phyloP scores from a whole-genome alignment of 1,284 basidiomycete genomes.

The Irpex sp. region DNA sequence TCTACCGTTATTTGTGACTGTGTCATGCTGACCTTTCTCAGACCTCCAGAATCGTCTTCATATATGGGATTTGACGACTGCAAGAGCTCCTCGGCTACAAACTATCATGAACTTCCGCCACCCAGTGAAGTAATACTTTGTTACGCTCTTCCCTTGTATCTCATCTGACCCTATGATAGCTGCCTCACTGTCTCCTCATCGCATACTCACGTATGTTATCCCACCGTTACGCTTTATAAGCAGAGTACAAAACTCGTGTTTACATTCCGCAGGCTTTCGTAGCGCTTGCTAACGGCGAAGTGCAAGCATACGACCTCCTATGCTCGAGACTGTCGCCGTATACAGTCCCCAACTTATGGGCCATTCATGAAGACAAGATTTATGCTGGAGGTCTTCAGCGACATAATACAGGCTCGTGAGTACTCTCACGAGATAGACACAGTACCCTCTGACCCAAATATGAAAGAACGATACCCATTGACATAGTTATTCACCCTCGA shows the following conservation, averaged over 20 bases:
- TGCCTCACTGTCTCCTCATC: conserved; percentile 64
- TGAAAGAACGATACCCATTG: conserved; percentile 45
- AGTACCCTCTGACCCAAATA: not conserved
- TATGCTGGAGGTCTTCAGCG: conserved; percentile 50
- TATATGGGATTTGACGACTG: conserved; percentile 62
- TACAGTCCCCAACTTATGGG: conserved; percentile 73
- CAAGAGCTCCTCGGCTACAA: conserved; percentile 53
- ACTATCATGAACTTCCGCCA: conserved; percentile 49
- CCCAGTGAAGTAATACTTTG: conserved; percentile 37
- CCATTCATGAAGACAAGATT: conserved; percentile 67
- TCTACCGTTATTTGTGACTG: not conserved
- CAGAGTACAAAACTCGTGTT: conserved; percentile 2
- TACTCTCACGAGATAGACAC: conserved; percentile 12
- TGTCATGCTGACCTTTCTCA: conserved; percentile 21
- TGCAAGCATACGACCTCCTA: conserved; percentile 68
- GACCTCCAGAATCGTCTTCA: conserved; percentile 67
- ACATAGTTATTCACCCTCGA: conserved; percentile 72
- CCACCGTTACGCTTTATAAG: not conserved
- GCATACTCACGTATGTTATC: conserved; percentile 62
- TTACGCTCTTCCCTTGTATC: no score
- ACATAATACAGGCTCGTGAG: conserved; percentile 36
- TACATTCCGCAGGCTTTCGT: conserved; percentile 48
- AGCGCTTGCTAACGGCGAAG: conserved; percentile 52
- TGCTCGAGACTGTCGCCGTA: conserved; percentile 65
- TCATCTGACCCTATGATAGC: conserved; percentile 35